phyloP scores from a whole-genome alignment of 2,329 filamentous ascomycete species.

The Apiospora saccharicola region DNA sequence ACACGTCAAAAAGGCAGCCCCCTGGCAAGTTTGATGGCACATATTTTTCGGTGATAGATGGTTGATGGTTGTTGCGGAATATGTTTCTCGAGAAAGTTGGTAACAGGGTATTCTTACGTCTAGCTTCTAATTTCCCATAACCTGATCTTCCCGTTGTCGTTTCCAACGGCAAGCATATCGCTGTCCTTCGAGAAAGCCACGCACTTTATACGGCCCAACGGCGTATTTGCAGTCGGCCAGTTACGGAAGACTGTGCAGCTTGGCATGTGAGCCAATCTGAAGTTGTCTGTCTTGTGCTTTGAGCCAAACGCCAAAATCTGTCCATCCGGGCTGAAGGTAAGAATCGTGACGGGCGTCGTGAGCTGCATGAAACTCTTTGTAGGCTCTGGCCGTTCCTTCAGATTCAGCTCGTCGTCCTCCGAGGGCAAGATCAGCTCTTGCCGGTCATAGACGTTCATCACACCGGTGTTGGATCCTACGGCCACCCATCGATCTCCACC shows the following conservation, averaged over 20 bases:
- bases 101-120: conserved; percentile 30
- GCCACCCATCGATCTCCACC: conserved; percentile 91
- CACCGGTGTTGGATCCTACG: conserved; percentile 83
- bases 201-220: conserved; percentile 81
- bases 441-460: conserved; percentile 94
- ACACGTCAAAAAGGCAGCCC: conserved; percentile 50
- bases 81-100: conserved; percentile 22
- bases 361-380: conserved; percentile 82
- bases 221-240: conserved; percentile 93
- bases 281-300: conserved; percentile 85
- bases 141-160: conserved; percentile 86
- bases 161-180: conserved; percentile 82
- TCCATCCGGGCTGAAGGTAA: conserved; percentile 86
- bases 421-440: conserved; percentile 61
- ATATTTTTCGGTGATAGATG: conserved; percentile 35
- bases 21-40: conserved; percentile 46
- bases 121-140: conserved; percentile 87
- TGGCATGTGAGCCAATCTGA: conserved; percentile 87
- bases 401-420: conserved; percentile 50
- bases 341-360: conserved; percentile 80
- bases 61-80: conserved; percentile 3
- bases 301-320: conserved; percentile 89
- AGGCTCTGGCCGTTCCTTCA: conserved; percentile 76
- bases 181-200: conserved; percentile 73
- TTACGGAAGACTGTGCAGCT: conserved; percentile 95